Evolutionary conservation across 2,329 filamentous ascomycete genomes (phyloP).

Genomic region (Penicillium glabrum): DNA sequence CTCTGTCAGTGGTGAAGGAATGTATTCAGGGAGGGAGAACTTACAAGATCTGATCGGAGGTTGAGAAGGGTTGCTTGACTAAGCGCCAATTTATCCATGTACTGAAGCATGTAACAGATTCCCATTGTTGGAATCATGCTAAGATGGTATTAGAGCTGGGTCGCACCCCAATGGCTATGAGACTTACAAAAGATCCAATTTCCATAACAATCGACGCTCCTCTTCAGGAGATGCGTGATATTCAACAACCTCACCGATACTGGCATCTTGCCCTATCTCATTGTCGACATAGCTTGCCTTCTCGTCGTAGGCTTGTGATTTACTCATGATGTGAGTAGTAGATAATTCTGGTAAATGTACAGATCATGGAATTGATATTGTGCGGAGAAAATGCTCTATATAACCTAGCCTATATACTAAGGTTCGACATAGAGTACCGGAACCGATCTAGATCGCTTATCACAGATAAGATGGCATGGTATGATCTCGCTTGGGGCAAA

Average conservation of each 20-base stretch:
- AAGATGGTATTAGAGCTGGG: too few relatives aligned
- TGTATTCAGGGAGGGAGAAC: not conserved
- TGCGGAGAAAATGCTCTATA: too few relatives aligned
- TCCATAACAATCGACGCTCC: conserved; percentile 18
- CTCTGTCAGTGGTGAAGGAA: not conserved
- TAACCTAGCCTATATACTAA: too few relatives aligned
- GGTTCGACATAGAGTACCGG: too few relatives aligned
- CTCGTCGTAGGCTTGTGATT: not conserved
- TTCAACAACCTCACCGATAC: conserved; percentile 26
- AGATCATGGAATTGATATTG: not conserved
- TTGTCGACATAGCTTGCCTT: not conserved
- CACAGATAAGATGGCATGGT: too few relatives aligned
- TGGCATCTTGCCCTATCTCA: conserved; percentile 17
- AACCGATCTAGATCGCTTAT: too few relatives aligned
- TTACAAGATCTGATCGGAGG: conserved; percentile 22
- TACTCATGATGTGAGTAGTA: not conserved
- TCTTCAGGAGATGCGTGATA: conserved; percentile 22
- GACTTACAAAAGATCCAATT: conserved; percentile 26
- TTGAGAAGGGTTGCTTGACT: conserved; percentile 26
- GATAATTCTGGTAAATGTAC: not conserved
- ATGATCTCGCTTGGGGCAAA: too few relatives aligned
- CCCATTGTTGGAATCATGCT: conserved; percentile 18
- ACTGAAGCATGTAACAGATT: conserved; percentile 30
- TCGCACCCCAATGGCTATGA: too few relatives aligned
- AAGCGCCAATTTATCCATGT: conserved; percentile 29